phyloP scores from a whole-genome alignment of 805 yeast species.

The Metschnikowia reukaufii region DNA sequence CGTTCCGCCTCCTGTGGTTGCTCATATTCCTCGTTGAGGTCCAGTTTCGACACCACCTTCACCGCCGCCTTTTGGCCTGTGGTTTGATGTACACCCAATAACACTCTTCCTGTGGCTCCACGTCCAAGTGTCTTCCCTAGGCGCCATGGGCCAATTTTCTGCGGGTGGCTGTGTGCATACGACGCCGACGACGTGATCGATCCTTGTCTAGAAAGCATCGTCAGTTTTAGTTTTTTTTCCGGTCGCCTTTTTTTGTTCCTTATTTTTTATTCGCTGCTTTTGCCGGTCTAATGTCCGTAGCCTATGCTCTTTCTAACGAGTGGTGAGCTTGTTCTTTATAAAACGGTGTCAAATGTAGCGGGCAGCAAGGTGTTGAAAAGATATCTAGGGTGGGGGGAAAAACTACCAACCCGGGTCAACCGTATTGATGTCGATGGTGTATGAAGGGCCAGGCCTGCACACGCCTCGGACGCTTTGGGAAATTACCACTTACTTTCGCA shows the following conservation, averaged over 20 bases:
- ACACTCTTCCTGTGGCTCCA: constrained; percentile 81
- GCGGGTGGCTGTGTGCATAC: constrained; percentile 45
- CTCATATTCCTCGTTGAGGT: constrained; percentile 40
- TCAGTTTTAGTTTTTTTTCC: background rate
- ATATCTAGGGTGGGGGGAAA: background rate
- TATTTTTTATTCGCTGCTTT: background rate
- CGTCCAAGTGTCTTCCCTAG: constrained; percentile 76
- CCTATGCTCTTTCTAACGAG: background rate
- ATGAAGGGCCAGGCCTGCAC: constrained; percentile 1
- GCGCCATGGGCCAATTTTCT: constrained; percentile 77
- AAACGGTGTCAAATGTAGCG: too few relatives aligned
- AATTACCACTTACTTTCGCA: constrained; percentile 4
- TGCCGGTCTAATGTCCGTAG: background rate
- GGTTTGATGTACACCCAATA: constrained; percentile 65
- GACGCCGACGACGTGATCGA: constrained; percentile 58
- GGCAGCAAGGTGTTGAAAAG: background rate
- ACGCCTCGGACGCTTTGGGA: constrained; percentile 5
- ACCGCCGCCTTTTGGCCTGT: constrained; percentile 82
- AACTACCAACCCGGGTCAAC: background rate
- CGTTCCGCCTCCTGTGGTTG: constrained; percentile 22
- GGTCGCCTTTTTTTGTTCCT: background rate
- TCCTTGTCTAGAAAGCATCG: constrained; percentile 51
- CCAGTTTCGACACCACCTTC: constrained; percentile 73
- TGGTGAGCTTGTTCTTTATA: background rate
- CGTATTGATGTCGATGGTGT: constrained; percentile 11